phyloP scores from a whole-genome alignment of 202 grass and related monocot genomes.

The Setaria italica region DNA sequence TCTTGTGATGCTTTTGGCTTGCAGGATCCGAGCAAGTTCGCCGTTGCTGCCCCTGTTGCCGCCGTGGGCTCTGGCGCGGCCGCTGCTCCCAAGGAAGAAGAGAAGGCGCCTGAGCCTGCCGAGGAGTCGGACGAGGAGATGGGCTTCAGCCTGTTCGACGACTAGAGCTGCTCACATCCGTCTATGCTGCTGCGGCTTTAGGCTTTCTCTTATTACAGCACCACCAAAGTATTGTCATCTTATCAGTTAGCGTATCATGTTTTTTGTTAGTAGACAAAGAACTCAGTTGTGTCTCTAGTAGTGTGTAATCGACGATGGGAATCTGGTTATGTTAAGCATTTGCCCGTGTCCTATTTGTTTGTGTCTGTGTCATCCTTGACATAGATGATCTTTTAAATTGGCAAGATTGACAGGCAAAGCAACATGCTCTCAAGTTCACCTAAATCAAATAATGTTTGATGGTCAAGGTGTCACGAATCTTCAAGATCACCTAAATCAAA shows the following conservation, averaged over 20 bases:
- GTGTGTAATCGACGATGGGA: conserved; percentile 37
- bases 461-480: not conserved
- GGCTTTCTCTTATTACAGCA: not conserved
- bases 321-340: conserved; percentile 11
- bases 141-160: conserved; percentile 87
- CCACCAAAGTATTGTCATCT: not conserved
- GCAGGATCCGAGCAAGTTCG: conserved; percentile 90
- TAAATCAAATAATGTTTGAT: not conserved
- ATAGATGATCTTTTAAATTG: not conserved
- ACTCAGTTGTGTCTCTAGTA: conserved; percentile 9
- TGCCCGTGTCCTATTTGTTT: not conserved
- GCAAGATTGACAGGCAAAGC: not conserved
- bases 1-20: not conserved
- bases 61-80: conserved; percentile 42
- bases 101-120: conserved; percentile 70
- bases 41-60: conserved; percentile 52
- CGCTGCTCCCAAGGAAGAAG: conserved; percentile 61
- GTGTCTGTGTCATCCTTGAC: too few relatives aligned
- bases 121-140: conserved; percentile 82
- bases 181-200: conserved; percentile 49
- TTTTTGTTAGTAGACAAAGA: conserved; percentile 28
- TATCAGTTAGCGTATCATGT: conserved; percentile 18
- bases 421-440: not conserved
- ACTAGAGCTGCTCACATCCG: conserved; percentile 30
- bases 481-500: not conserved